phyloP scores from a whole-genome alignment of 2,329 filamentous ascomycete genomes.

The Sporothrix phasma region DNA sequence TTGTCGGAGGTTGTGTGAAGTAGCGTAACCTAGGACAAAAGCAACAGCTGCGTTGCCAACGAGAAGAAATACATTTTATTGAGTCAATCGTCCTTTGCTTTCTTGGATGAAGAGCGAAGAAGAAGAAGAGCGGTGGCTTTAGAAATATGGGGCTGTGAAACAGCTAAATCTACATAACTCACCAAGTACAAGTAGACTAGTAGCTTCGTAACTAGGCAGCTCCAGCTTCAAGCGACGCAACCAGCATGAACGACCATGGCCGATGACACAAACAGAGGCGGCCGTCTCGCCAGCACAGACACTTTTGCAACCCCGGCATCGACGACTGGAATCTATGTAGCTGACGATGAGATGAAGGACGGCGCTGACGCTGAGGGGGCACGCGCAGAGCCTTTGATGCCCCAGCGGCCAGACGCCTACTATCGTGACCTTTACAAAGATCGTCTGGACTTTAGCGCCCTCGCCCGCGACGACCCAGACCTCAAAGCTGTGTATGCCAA shows the following conservation, averaged over 20 bases:
- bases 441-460: constrained; percentile 34
- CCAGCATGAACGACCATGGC: neutral
- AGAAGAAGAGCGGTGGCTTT: neutral
- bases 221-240: neutral
- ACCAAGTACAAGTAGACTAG: too few relatives aligned
- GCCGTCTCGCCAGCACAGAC: neutral
- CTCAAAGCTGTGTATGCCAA: constrained; percentile 28
- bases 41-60: neutral
- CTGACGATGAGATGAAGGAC: neutral
- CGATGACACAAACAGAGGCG: neutral
- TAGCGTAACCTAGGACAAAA: neutral
- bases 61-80: neutral
- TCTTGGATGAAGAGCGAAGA: too few relatives aligned
- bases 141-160: neutral
- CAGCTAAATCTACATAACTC: neutral
- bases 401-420: neutral
- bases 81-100: too few relatives aligned
- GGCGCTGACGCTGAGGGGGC: neutral
- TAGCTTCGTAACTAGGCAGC: neutral
- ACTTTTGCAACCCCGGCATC: neutral
- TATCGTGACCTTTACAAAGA: constrained; percentile 33
- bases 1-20: too few relatives aligned
- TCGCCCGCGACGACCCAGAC: constrained; percentile 32
- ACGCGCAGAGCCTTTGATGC: neutral
- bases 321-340: neutral